Conservation (phyloP, 768 basidiomycete species). For the Termitomyces sp. region DNA sequence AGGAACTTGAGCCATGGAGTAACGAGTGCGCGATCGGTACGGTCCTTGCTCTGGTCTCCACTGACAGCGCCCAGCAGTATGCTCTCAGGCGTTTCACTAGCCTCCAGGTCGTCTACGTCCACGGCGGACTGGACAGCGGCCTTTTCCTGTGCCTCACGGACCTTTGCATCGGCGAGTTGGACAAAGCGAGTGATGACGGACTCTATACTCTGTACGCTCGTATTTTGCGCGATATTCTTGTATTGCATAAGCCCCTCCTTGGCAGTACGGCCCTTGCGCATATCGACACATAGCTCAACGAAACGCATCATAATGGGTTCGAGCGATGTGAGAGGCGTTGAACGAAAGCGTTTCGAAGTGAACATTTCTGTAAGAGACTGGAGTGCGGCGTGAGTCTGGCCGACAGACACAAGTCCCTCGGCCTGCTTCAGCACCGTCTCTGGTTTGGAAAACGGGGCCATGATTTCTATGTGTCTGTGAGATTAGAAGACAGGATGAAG, state of each 20-base stretch:
- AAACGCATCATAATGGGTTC: slow-evolving; percentile 97
- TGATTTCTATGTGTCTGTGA: slow-evolving; percentile 28
- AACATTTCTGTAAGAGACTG: slow-evolving; percentile 93
- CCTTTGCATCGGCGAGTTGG: slow-evolving; percentile 74
- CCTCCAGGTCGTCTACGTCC: slow-evolving; percentile 94
- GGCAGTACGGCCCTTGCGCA: slow-evolving; percentile 90
- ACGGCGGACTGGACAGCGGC: slow-evolving; percentile 72
- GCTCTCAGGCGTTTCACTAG: slow-evolving; percentile 91
- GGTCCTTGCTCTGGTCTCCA: slow-evolving; percentile 86
- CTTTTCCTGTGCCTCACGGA: slow-evolving; percentile 83
- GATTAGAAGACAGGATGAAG: background rate
- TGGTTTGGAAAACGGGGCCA: slow-evolving; percentile 90
- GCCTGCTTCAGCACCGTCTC: slow-evolving; percentile 90
- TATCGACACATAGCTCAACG: slow-evolving; percentile 93
- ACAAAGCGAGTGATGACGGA: slow-evolving; percentile 86
- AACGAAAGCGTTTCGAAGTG: slow-evolving; percentile 88
- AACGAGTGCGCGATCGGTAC: slow-evolving; percentile 91
- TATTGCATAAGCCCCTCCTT: slow-evolving; percentile 96
- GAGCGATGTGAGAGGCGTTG: slow-evolving; percentile 81
- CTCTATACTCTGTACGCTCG: slow-evolving; percentile 89
- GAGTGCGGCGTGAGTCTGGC: slow-evolving; percentile 85
- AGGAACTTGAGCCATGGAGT: slow-evolving; percentile 97
- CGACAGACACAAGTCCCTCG: slow-evolving; percentile 91
- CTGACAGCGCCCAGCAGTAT: slow-evolving; percentile 89
- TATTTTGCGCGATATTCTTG: slow-evolving; percentile 97